Percentiles rank a stretch among this genome's conserved stretches.
phyloP scores from a whole-genome alignment of 2,329 filamentous ascomycete genomes.

The Arthrobotrys conoides region DNA sequence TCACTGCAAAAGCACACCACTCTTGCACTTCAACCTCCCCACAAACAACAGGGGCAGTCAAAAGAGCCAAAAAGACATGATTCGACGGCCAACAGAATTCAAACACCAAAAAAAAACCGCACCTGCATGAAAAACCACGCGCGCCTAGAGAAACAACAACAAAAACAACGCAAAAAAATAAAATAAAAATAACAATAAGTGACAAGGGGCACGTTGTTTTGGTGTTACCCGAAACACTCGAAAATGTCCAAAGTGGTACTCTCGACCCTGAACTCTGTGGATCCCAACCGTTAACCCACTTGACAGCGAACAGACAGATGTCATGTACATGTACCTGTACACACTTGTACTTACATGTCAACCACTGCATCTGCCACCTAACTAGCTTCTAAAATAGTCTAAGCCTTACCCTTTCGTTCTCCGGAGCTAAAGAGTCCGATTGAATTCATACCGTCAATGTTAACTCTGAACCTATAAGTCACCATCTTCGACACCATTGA shows the following conservation, averaged over 20 bases:
- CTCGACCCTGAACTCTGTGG: conserved; percentile 1
- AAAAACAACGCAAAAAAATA: conserved; percentile 59
- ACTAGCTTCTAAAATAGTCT: conserved; percentile 9
- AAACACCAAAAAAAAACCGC: neutral
- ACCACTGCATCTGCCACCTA: conserved; percentile 5
- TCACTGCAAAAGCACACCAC: conserved; percentile 9
- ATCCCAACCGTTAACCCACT: neutral
- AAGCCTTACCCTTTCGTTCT: conserved; percentile 1
- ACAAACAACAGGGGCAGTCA: conserved; percentile 6
- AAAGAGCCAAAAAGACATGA: conserved; percentile 16
- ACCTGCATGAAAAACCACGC: conserved; percentile 41
- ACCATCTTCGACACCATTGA: conserved; percentile 28
- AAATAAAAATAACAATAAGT: conserved; percentile 3
- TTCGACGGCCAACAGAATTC: conserved; percentile 4
- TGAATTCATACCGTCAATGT: neutral
- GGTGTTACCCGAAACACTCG: conserved; percentile 30
- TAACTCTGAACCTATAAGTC: conserved; percentile 20
- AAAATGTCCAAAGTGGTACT: conserved; percentile 17
- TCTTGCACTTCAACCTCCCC: neutral
- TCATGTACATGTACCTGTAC: conserved; percentile 2
- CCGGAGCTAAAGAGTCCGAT: neutral
- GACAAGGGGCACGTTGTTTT: conserved; percentile 27
- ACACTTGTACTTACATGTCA: conserved; percentile 14
- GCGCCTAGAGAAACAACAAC: conserved; percentile 58
- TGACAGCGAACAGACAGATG: conserved; percentile 3